These are phyloP conservation scores for Fusarium aywerte DNA, from an alignment of 2,329 filamentous ascomycete genomes.

Conservation along the genomic window DNA sequence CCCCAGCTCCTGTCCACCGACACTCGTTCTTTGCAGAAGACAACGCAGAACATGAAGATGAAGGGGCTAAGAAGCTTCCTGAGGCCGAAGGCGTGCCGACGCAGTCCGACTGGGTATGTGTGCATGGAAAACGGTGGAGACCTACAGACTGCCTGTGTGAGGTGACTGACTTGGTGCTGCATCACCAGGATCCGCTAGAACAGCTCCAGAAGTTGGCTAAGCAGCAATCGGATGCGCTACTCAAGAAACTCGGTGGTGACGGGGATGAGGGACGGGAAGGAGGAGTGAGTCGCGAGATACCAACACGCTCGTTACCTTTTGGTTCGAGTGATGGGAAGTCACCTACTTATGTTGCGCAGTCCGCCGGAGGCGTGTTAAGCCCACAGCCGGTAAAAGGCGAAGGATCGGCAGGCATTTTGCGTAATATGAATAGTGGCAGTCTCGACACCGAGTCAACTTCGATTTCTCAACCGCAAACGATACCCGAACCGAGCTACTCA, in stretches of 20 bases:
- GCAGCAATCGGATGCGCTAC: conserved; percentile 71
- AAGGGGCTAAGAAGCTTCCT: conserved; percentile 71
- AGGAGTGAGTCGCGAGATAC: conserved; percentile 56
- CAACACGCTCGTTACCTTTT: conserved; percentile 62
- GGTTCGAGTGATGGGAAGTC: conserved; percentile 59
- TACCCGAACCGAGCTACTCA: conserved; percentile 59
- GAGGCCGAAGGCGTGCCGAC: conserved; percentile 83
- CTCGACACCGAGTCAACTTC: conserved; percentile 25
- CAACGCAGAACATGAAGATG: conserved; percentile 55
- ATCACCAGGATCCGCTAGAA: conserved; percentile 72
- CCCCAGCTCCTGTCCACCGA: conserved; percentile 81
- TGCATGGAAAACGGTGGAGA: conserved; percentile 62
- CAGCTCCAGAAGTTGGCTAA: conserved; percentile 76
- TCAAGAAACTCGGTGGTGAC: conserved; percentile 61
- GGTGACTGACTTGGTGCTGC: conserved; percentile 63
- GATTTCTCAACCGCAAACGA: conserved; percentile 39
- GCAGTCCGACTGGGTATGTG: conserved; percentile 95
- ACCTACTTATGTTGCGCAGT: conserved; percentile 46
- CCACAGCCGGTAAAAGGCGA: conserved; percentile 58
- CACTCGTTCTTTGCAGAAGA: conserved; percentile 72
- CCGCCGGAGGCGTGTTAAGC: conserved; percentile 50
- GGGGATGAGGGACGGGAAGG: conserved; percentile 43
- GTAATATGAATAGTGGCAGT: conserved; percentile 45
- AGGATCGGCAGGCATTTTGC: conserved; percentile 51
- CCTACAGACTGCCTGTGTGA: conserved; percentile 65